Evolutionary conservation across 2,329 filamentous ascomycete species (phyloP).

Genomic region (Penicillium sp.): DNA sequence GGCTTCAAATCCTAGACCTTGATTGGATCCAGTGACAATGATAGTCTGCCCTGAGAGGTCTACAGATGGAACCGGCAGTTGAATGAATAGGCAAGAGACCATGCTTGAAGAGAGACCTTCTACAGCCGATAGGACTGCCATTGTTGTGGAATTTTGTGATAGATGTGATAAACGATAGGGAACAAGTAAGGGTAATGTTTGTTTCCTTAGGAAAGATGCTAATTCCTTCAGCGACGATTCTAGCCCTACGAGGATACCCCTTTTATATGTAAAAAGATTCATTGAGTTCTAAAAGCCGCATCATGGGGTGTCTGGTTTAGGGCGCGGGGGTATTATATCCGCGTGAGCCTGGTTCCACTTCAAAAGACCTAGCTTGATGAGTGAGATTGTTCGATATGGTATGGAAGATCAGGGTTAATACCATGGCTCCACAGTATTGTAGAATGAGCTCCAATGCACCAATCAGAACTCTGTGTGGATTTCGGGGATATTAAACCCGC

Average conservation of each 20-base stretch:
- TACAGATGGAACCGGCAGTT: conserved; percentile 16
- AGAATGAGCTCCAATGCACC: not conserved
- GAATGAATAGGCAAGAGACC: conserved; percentile 10
- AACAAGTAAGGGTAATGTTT: not conserved
- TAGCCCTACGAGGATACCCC: not conserved
- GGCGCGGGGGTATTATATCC: not conserved
- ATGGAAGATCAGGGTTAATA: not conserved
- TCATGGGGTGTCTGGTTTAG: not conserved
- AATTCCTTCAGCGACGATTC: not conserved
- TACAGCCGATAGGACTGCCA: conserved; percentile 8
- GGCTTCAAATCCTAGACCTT: conserved; percentile 16
- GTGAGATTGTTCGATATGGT: not conserved
- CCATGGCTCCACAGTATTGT: not conserved
- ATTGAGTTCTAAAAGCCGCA: not conserved
- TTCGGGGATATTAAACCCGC: not conserved
- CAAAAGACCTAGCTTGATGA: not conserved
- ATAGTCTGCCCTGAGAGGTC: conserved; percentile 12
- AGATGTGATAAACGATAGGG: not conserved
- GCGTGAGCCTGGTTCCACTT: not conserved
- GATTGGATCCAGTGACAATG: conserved; percentile 58
- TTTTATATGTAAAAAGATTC: not conserved
- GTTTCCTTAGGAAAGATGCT: not conserved
- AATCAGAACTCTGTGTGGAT: too few species aligned
- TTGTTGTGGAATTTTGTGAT: not conserved
- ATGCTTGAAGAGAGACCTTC: conserved; percentile 5